Base-by-base conservation (phyloP, 1,284 basidiomycete genomes). In the Stygiomarasmius scandens region DNA sequence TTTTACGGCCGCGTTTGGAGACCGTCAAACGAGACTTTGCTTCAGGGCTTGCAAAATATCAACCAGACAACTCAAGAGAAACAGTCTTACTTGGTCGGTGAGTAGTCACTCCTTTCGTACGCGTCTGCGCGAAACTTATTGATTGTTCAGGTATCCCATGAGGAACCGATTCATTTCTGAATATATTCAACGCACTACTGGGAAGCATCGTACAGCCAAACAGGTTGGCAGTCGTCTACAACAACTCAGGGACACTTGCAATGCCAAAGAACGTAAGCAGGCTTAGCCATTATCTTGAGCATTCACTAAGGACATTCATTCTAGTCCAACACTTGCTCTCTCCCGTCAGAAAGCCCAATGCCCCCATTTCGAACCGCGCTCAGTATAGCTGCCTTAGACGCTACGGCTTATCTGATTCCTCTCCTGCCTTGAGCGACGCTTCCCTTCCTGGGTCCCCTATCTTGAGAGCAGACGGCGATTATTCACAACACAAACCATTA, bases 221-320 rank as follows among this genome's bases (percentile, higher is more conserved):
- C 87, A 89, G 69, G 87, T 89, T 44, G 87, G 87, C 50, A 87
- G 85, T 65, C 85, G 87, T 52, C 75, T 89, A 34, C 87, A 90
- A 67, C 87, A 89, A 64, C 77, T 89, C 51, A 75, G 86, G 64
- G 86, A 89, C 69, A 86, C 86, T 2, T 79, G 80, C 61, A 83
- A 85, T 41, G 86, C 85, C 44, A 85, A 86, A 66, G 75, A 81
- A 66, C 74, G 87, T 89, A 66, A 70, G 86, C 41, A 23, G 10
- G 27, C 29, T 38, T 32, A 45, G 58, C 54, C 23, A 47, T 62
- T 49, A 61, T 44, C 43, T 3, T 32, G 22, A 41, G 12, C 32
- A 12, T 52, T 52, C 49, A 49, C 41, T 49, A 24, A 51, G 45
- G 56, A 49, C n/a, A 25, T 38, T 51, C 44, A n/a, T 47, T 60